phyloP scores from a whole-genome alignment of 352 stramenopile species.

The Globisporangium okanoganense region DNA sequence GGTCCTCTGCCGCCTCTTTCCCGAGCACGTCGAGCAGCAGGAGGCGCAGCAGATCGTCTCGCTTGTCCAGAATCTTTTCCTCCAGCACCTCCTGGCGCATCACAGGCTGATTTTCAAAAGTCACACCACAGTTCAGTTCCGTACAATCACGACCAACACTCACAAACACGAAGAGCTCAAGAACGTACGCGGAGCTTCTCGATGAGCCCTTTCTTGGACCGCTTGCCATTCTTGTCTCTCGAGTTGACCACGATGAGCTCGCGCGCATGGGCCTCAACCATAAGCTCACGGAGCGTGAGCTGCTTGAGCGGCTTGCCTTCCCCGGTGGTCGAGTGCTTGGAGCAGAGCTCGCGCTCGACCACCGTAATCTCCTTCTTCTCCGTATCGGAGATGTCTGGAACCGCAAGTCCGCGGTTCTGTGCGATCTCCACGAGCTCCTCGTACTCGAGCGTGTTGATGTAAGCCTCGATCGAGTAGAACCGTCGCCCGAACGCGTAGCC shows the following conservation, averaged over 20 bases:
- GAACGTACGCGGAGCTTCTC: conserved; percentile 35
- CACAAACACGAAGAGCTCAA: conserved; percentile 3
- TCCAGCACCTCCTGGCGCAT: conserved; percentile 25
- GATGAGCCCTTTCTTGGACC: conserved; percentile 59
- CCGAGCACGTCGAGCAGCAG: conserved; percentile 32
- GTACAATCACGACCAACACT: not conserved
- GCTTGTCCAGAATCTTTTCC: conserved; percentile 30
- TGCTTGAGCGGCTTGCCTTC: conserved; percentile 45
- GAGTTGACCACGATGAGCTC: conserved; percentile 34
- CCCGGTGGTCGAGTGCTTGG: conserved; percentile 23
- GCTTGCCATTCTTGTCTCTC: conserved; percentile 44
- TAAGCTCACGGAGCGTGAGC: conserved; percentile 58
- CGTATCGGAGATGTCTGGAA: conserved; percentile 28
- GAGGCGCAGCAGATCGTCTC: conserved; percentile 40
- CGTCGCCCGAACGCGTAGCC: conserved; percentile 64
- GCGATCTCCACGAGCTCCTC: conserved; percentile 39
- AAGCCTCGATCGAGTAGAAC: conserved; percentile 53
- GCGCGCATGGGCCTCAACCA: conserved; percentile 45
- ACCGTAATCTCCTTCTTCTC: conserved; percentile 42
- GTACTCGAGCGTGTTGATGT: conserved; percentile 40
- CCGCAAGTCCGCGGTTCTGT: conserved; percentile 19
- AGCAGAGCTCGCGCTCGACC: conserved; percentile 44
- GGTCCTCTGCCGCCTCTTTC: conserved; percentile 27
- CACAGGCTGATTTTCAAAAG: conserved; percentile 20
- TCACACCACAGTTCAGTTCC: not conserved